A percentile compares a stretch with the other conserved stretches of the same genome.
phyloP scores from a whole-genome alignment of 2,329 filamentous ascomycete species.

The Seiridium unicorne region DNA sequence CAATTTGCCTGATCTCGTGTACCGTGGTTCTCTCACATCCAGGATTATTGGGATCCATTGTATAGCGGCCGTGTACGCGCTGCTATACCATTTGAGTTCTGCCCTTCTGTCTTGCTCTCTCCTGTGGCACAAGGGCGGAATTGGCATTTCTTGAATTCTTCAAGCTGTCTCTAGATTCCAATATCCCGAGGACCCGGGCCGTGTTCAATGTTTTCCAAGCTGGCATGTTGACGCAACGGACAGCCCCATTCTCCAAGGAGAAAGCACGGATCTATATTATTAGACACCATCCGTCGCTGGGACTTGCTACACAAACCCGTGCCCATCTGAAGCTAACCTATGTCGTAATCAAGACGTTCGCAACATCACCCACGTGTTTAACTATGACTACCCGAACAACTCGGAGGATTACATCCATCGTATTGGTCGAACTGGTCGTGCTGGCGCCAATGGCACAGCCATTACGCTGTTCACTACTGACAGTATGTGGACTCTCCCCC shows the following conservation, averaged over 20 bases:
- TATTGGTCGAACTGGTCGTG: constrained; percentile 93
- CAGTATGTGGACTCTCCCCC: constrained; percentile 62
- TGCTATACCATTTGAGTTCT: constrained; percentile 70
- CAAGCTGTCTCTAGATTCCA: constrained; percentile 66
- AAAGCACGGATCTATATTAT: constrained; percentile 50
- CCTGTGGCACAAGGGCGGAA: constrained; percentile 72
- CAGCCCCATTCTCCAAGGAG: constrained; percentile 58
- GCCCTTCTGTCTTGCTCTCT: constrained; percentile 64
- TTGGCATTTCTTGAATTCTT: constrained; percentile 76
- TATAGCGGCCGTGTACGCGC: constrained; percentile 66
- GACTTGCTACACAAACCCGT: constrained; percentile 57
- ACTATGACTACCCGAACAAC: constrained; percentile 99
- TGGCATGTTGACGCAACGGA: constrained; percentile 60
- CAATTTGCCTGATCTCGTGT: constrained; percentile 85
- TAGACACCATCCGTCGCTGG: constrained; percentile 53
- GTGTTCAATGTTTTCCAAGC: constrained; percentile 47
- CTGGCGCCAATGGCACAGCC: constrained; percentile 90
- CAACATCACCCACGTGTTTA: constrained; percentile 99
- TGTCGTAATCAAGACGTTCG: constrained; percentile 83
- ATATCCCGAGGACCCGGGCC: constrained; percentile 56
- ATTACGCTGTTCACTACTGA: constrained; percentile 99
- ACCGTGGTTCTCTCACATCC: constrained; percentile 74
- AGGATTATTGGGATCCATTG: constrained; percentile 83
- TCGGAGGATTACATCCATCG: constrained; percentile 98
- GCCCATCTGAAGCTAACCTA: constrained; percentile 75